Evolutionary conservation across 345 rosid genomes (phyloP).

Genomic region (Hibiscus tridactylites): DNA sequence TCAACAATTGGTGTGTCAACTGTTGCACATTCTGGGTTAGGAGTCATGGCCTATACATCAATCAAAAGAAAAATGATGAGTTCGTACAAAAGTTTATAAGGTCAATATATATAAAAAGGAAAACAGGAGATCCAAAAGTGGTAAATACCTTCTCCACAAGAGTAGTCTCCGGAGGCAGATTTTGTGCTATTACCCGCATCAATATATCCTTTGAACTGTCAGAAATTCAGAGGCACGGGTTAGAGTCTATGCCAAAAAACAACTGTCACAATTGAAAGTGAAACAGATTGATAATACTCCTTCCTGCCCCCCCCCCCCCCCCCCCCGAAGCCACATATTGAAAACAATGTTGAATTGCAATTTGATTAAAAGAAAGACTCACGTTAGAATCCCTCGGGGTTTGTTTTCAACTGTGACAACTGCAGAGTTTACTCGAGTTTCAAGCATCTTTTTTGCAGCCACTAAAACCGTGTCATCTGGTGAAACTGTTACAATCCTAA

Average conservation of each 20-base stretch:
- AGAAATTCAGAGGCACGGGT: slow-evolving; percentile 14
- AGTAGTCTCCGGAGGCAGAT: slow-evolving; percentile 66
- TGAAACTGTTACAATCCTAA: slow-evolving; percentile 76
- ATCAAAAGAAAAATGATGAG: slow-evolving; percentile 1
- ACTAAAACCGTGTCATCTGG: slow-evolving; percentile 72
- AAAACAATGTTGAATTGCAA: background rate
- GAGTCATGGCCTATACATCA: slow-evolving; percentile 79
- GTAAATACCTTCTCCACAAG: slow-evolving; percentile 68
- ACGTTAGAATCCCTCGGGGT: slow-evolving; percentile 89
- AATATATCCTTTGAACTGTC: slow-evolving; percentile 90
- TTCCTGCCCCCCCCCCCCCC: background rate
- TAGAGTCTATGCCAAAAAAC: background rate
- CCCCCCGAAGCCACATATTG: background rate
- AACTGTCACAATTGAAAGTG: background rate
- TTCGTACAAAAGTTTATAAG: background rate
- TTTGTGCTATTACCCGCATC: slow-evolving; percentile 91
- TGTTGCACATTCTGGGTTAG: slow-evolving; percentile 87
- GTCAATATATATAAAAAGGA: background rate
- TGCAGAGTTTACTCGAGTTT: slow-evolving; percentile 61
- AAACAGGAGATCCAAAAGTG: background rate
- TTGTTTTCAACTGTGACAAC: slow-evolving; percentile 69
- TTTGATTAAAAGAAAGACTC: slow-evolving; percentile 25
- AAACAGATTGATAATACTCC: background rate
- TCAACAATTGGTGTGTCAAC: slow-evolving; percentile 92
- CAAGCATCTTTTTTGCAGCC: slow-evolving; percentile 85